These are phyloP conservation scores for Nannizziopsis arthrosporioides DNA, from an alignment of 2,329 filamentous ascomycete genomes.

Conservation along the genomic window DNA sequence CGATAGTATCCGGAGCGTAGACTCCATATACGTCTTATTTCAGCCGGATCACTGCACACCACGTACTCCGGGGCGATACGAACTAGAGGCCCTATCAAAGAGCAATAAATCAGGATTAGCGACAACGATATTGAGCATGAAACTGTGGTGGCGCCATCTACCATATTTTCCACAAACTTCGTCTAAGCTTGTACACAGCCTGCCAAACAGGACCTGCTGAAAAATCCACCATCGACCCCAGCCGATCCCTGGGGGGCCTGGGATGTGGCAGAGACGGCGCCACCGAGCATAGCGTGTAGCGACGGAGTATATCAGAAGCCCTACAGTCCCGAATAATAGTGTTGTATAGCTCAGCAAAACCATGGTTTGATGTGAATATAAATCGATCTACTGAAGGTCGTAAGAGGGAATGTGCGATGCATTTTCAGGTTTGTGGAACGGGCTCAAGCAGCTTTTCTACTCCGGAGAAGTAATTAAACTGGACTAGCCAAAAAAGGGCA, in stretches of 20 bases:
- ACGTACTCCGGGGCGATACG: slow-evolving; percentile 1
- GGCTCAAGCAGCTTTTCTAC: too few species aligned
- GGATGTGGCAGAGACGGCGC: slow-evolving; percentile 3
- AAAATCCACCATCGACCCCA: slow-evolving; percentile 2
- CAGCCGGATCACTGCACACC: not conserved
- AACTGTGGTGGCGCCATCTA: not conserved
- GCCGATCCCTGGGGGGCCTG: not conserved
- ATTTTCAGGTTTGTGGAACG: too few species aligned
- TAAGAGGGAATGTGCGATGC: not conserved
- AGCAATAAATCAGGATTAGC: not conserved
- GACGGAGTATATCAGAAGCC: not conserved
- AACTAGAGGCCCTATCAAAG: not conserved
- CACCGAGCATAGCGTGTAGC: not conserved
- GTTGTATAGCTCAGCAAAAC: not conserved
- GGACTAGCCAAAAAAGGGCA: too few species aligned
- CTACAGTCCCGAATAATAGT: not conserved
- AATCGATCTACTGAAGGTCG: not conserved
- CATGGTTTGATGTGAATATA: not conserved
- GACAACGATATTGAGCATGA: not conserved
- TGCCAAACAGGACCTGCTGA: not conserved
- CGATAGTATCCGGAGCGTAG: slow-evolving; percentile 5
- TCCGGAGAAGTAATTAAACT: too few species aligned
- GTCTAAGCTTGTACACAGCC: not conserved
- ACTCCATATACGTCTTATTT: slow-evolving; percentile 4
- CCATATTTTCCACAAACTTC: slow-evolving; percentile 1